Evolutionary conservation across 495 filamentous ascomycete species (phyloP).

Genomic region (Podospora sp.): DNA sequence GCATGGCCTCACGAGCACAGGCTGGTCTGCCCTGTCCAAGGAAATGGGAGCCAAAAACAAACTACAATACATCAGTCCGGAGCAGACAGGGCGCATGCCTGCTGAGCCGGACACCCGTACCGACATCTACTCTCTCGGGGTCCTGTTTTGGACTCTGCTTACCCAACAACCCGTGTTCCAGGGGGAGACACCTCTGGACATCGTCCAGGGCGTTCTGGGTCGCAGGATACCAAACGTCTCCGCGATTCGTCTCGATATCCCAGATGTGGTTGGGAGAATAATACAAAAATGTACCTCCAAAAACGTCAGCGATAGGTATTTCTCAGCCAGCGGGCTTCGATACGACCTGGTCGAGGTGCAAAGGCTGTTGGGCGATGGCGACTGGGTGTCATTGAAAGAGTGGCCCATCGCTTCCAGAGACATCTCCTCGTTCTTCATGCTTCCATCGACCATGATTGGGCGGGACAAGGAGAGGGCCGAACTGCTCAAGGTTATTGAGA

Average conservation of each 20-base stretch:
- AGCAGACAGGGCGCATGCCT: slow-evolving; percentile 88
- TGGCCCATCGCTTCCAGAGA: slow-evolving; percentile 76
- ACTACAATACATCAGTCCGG: slow-evolving; percentile 83
- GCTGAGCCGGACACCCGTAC: slow-evolving; percentile 87
- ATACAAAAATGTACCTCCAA: slow-evolving; percentile 91
- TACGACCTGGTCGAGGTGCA: slow-evolving; percentile 72
- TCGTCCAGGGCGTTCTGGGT: slow-evolving; percentile 82
- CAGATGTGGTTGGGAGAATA: slow-evolving; percentile 75
- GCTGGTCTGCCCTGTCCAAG: slow-evolving; percentile 78
- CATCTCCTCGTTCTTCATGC: slow-evolving; percentile 82
- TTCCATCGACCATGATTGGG: slow-evolving; percentile 79
- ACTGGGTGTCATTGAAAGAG: slow-evolving; percentile 64
- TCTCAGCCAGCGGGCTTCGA: slow-evolving; percentile 79
- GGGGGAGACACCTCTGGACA: slow-evolving; percentile 76
- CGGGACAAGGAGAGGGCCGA: slow-evolving; percentile 68
- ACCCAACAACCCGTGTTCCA: slow-evolving; percentile 76
- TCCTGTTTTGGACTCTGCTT: slow-evolving; percentile 84
- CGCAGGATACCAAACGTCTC: slow-evolving; percentile 75
- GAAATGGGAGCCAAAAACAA: slow-evolving; percentile 83
- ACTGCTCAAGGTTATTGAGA: slow-evolving; percentile 72
- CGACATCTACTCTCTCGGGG: slow-evolving; percentile 85
- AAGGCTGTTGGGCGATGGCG: slow-evolving; percentile 72
- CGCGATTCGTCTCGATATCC: slow-evolving; percentile 73
- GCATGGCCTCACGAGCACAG: slow-evolving; percentile 78
- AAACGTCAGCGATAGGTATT: slow-evolving; percentile 78